Base-by-base conservation (phyloP, 345 rosid genomes). In the Abelmoschus esculentus region DNA sequence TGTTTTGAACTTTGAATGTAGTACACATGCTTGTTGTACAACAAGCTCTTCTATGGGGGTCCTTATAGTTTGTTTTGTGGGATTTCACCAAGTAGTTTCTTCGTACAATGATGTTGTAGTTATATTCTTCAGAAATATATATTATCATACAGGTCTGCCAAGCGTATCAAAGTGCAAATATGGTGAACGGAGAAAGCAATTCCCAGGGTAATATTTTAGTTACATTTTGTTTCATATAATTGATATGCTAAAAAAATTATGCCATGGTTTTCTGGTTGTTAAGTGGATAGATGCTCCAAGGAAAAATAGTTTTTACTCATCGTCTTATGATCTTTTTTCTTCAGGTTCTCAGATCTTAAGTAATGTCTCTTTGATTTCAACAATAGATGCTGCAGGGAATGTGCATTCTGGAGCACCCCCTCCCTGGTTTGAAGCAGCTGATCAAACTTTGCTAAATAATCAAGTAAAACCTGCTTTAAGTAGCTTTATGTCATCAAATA, bases 321-420 rank as follows among this genome's bases (percentile, higher is more conserved):
- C 15, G 55, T 64, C 70, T 15, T 54, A 10, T 73, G 72, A 40
- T 1, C 40, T 44, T 58, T 46, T 36, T 1, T 57, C 73, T 74
- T 77, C 82, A 86, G 93, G 84, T 77, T 75, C 70, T 40, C 81
- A 67, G 64, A 74, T 67, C 71, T 69, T 76, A 59, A 69, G 76
- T 66, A 81, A 78, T 79, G 61, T 74, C 73, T 75, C 85, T 76
- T 64, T 80, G 29, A 47, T 71, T 65, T 66, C 64, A 74, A 70
- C 73, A 15, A 77, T 63, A 65, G 75, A 76, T 28, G 67, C 77
- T 73, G 80, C 61, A 61, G 90, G 88, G 72, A 96, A 87, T 79
- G 91, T 92, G 72, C 89, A 89, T 77, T 73, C 93, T 40, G 97
- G 92, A 78, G 96, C 90, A 74, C 82, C 84, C 70, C 96, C 96